Evolutionary conservation across 2,329 filamentous ascomycete species (phyloP), one percentile per base, ranked within the genome.

Genomic region (Diaporthe humulicola): DNA sequence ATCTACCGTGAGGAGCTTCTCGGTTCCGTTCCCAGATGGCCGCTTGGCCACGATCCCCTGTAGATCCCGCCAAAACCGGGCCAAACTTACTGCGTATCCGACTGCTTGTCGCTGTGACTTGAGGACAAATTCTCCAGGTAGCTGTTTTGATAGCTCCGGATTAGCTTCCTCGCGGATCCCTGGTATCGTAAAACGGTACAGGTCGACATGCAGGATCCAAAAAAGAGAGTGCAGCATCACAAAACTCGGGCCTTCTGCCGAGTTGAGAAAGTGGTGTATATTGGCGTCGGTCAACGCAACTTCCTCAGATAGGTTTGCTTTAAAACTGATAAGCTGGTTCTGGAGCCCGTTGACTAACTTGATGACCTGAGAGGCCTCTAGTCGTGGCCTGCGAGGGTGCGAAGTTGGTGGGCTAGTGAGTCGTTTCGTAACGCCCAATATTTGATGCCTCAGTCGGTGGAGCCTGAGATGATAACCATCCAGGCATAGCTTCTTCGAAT

Each of bases 171-270:
- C 83, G 19, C 80, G 77, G 1, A 84, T 78, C 0, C 82, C 82
- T 0, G 84, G 84, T 9, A 86, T 77, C 19, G 82, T 81, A 73
- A 85, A 84, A 15, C 84, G 80, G 73, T 86, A 86, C 9, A 86
- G 77, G 42, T 86, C 84, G 17, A 85, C 81, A 71, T 86, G 83
- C 50, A 82, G 79, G 9, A 81, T 79, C 36, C 81, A 82, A 25
- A 85, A 78, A 66, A 82, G 80, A 1, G 81, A 82, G 76, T 85
- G 83, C 36, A 86, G 79, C 76, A 83, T 83, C 42, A 84, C 80
- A 60, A 83, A 86, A 33, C 82, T 82, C 8, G 80, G 77, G 30
- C 82, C 79, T 56, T 85, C 79, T 4, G 80, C 73, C 2, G 80
- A 80, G 4, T 77, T 77, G 36, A 84, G 79, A 71, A 82, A 83